Base-by-base conservation (phyloP, 2,329 filamentous ascomycete species). In the Penicillium sp. region DNA sequence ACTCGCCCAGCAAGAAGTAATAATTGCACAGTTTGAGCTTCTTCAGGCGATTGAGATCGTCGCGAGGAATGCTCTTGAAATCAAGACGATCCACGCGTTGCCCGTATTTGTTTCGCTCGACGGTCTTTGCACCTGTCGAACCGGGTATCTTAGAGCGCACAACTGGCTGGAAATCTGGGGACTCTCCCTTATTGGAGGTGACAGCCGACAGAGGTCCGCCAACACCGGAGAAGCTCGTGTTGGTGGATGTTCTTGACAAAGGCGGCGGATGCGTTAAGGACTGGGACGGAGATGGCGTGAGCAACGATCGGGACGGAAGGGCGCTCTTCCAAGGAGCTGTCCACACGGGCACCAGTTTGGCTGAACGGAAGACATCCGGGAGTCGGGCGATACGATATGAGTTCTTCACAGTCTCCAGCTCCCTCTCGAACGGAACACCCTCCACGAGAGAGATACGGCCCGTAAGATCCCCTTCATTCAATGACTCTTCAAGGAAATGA, bases 11-110 rank as follows among this genome's bases (percentile, higher is more conserved):
- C 22, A 86, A 73, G 62, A 80, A 85, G 63, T 82, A 77, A 50
- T 82, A 78, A 61, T 85, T 86, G 73, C 83, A 86, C 51, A 85
- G 69, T 63, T 86, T 85, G 55, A 84, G 67, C 66, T 80, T 81
- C 69, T 85, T 85, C 58, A 86, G 70, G 18, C 81, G 78, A 58
- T 80, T 79, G 42, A 85, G 74, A 54, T 84, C 81, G 16, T 81
- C 74, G 52, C 80, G 72, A 44, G 74, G 73, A 69, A 74, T 83
- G 68, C 66, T 78, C 76, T 69, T 78, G 69, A 67, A 75, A 62
- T 64, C 75, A 59, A 67, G 74, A 60, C 70, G 69, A 62, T 86
- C 83, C 49, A 86, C 75, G 50, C 83, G 81, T 62, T 85, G 81
- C 33, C 81, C 82, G 52, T 74, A 70, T 53, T 79, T 80, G 67